Evolutionary conservation across 2,329 filamentous ascomycete genomes (phyloP).

Genomic region (Sordariomycetes sp.): DNA sequence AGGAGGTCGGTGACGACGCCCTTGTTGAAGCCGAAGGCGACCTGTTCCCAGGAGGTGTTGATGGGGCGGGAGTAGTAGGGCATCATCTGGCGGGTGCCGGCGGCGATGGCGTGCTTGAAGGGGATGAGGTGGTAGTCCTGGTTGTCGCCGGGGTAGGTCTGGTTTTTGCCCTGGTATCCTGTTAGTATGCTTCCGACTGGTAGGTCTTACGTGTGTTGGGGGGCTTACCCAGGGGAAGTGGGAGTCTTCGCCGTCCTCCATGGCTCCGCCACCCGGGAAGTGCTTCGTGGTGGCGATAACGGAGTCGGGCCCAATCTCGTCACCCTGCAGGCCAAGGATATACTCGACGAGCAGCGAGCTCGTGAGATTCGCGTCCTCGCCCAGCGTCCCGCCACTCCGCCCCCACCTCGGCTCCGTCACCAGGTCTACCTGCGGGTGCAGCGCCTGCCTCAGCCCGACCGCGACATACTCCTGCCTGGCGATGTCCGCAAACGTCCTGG

Average conservation of each 20-base stretch:
- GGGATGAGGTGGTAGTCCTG: slow-evolving; percentile 38
- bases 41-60: slow-evolving; percentile 31
- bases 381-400: slow-evolving; percentile 31
- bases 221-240: slow-evolving; percentile 25
- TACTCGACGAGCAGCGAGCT: slow-evolving; percentile 27
- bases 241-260: slow-evolving; percentile 37
- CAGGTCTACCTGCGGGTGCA: slow-evolving; percentile 40
- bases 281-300: slow-evolving; percentile 41
- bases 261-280: slow-evolving; percentile 38
- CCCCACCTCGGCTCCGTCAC: slow-evolving; percentile 41
- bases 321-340: slow-evolving; percentile 35
- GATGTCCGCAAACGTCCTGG: slow-evolving; percentile 34
- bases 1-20: slow-evolving; percentile 37
- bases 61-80: slow-evolving; percentile 38
- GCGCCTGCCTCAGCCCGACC: slow-evolving; percentile 29
- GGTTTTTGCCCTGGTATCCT: slow-evolving; percentile 30
- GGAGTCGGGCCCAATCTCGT: slow-evolving; percentile 27
- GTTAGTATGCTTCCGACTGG: background rate
- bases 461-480: slow-evolving; percentile 33
- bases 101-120: slow-evolving; percentile 21
- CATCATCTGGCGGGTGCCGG: slow-evolving; percentile 38
- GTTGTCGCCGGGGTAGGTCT: slow-evolving; percentile 37
- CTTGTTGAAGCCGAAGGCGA: slow-evolving; percentile 41
- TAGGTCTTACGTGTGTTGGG: background rate
- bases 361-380: slow-evolving; percentile 33